A percentile compares a stretch with the other conserved stretches of the same genome.
These are phyloP conservation scores for Backusella luteola DNA, from an alignment of 192 early-diverging fungal genomes.

Conservation along the genomic window DNA sequence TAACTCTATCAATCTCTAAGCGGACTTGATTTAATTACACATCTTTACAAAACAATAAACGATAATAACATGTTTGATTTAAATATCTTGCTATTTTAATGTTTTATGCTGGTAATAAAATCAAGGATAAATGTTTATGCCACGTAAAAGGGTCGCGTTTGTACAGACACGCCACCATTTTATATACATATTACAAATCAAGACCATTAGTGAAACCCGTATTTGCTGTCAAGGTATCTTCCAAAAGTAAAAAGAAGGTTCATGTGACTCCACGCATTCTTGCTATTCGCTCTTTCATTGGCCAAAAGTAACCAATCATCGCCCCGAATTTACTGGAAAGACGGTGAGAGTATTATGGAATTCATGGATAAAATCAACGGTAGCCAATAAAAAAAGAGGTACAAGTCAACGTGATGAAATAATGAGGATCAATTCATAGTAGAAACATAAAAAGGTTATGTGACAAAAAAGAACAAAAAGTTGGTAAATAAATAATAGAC, in stretches of 20 bases:
- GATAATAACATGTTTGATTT: too few relatives aligned
- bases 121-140: too few relatives aligned
- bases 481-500: neutral
- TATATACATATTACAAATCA: neutral
- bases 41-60: too few relatives aligned
- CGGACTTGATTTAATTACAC: too few relatives aligned
- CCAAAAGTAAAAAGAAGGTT: neutral
- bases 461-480: neutral
- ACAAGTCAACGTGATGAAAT: constrained; percentile 5
- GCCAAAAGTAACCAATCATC: neutral
- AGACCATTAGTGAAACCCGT: neutral
- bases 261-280: constrained; percentile 4
- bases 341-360: neutral
- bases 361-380: neutral
- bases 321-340: neutral
- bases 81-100: too few relatives aligned
- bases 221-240: neutral
- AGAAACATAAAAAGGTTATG: neutral
- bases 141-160: too few relatives aligned
- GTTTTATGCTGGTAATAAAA: too few relatives aligned
- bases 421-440: neutral
- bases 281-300: neutral
- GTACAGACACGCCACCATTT: neutral
- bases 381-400: neutral
- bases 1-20: too few relatives aligned